phyloP scores from a whole-genome alignment of 441 rosid genomes.

The Omphalea diandra region DNA sequence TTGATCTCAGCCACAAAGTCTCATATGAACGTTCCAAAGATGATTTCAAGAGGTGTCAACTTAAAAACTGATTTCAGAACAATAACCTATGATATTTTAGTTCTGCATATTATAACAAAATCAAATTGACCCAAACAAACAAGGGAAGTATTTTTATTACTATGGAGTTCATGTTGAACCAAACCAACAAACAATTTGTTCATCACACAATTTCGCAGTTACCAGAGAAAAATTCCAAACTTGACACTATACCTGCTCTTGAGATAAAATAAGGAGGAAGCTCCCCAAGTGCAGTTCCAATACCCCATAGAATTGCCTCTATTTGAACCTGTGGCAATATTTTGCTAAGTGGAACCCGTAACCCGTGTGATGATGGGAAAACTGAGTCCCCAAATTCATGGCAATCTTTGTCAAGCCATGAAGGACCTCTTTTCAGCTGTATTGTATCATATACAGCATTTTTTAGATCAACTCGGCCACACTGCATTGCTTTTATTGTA shows the following conservation, averaged over 20 bases:
- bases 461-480: constrained; percentile 92
- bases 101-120: background rate
- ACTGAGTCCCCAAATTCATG: constrained; percentile 81
- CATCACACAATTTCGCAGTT: background rate
- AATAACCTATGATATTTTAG: background rate
- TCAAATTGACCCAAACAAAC: background rate
- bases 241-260: constrained; percentile 64
- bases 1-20: background rate
- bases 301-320: constrained; percentile 89
- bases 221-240: background rate
- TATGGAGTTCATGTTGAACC: background rate
- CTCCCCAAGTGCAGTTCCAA: constrained; percentile 97
- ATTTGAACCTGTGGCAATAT: constrained; percentile 82
- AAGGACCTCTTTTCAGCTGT: constrained; percentile 80
- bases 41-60: too few relatives aligned
- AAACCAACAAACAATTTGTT: background rate
- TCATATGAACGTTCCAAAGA: background rate
- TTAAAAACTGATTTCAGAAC: background rate
- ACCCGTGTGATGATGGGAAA: constrained; percentile 51
- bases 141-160: background rate
- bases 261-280: constrained; percentile 99
- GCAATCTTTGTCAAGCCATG: constrained; percentile 94
- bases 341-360: constrained; percentile 78
- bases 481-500: constrained; percentile 93
- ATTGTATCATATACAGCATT: constrained; percentile 89